Evolutionary conservation across 2,329 filamentous ascomycete genomes (phyloP).

Genomic region (Seiridium unicorne): DNA sequence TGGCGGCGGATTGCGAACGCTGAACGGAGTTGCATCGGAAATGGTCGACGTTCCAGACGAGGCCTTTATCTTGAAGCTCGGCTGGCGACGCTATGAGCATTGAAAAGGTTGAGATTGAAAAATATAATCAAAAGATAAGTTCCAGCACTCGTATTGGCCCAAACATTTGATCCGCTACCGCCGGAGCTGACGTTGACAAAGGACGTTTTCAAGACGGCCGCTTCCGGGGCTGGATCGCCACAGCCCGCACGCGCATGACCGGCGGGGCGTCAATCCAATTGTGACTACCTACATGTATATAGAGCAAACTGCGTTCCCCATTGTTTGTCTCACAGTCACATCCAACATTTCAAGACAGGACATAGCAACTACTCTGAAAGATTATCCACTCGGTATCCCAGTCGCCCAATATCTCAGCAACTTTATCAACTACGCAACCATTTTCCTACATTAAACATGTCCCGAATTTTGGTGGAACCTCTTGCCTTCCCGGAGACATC

Average conservation of each 20-base stretch:
- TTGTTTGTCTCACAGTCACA: no score
- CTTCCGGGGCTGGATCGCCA: background rate
- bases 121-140: background rate
- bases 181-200: background rate
- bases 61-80: background rate
- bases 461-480: constrained; percentile 32
- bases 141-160: background rate
- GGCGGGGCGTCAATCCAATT: background rate
- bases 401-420: background rate
- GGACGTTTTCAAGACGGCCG: background rate
- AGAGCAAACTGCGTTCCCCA: no score
- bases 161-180: background rate
- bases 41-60: background rate
- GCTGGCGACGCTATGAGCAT: no score
- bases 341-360: background rate
- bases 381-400: background rate
- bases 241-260: background rate
- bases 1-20: no score
- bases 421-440: background rate
- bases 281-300: no score
- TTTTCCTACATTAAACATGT: background rate
- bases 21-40: background rate
- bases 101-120: no score
- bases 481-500: constrained; percentile 35
- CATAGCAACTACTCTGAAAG: background rate